phyloP scores from a whole-genome alignment of 345 rosid species.

The Reutealis trisperma region DNA sequence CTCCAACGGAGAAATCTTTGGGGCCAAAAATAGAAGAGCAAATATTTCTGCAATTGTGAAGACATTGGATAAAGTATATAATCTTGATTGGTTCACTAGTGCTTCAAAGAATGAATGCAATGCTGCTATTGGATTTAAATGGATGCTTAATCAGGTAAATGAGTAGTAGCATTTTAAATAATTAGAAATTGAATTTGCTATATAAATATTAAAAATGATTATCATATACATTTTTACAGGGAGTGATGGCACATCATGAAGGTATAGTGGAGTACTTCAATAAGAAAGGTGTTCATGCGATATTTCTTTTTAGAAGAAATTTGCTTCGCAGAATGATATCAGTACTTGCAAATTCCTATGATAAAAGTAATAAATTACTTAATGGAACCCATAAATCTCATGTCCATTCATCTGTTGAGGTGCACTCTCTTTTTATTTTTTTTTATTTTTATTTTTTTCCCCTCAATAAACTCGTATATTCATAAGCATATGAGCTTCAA shows the following conservation, averaged over 20 bases:
- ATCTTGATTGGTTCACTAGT: conserved; percentile 41
- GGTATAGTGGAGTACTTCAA: conserved; percentile 39
- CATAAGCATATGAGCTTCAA: not conserved
- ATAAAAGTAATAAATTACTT: conserved; percentile 30
- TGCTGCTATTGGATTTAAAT: conserved; percentile 48
- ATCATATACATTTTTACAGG: conserved; percentile 25
- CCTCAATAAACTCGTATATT: not conserved
- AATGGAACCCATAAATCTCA: conserved; percentile 46
- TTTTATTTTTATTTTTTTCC: too few relatives aligned
- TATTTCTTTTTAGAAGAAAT: conserved; percentile 40
- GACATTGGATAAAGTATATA: conserved; percentile 32
- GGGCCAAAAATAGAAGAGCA: conserved; percentile 28
- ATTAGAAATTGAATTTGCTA: too few relatives aligned
- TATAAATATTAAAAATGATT: too few relatives aligned
- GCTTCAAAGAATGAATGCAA: conserved; percentile 45
- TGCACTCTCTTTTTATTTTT: not conserved
- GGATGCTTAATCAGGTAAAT: conserved; percentile 45
- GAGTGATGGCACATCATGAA: conserved; percentile 34
- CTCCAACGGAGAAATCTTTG: conserved; percentile 44
- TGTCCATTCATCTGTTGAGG: conserved; percentile 38
- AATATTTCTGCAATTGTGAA: conserved; percentile 31
- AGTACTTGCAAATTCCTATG: conserved; percentile 36
- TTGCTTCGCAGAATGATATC: conserved; percentile 43
- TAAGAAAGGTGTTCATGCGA: conserved; percentile 36
- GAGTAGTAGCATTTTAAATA: too few relatives aligned